A percentile compares a stretch with the other conserved stretches of the same genome.
Conservation (phyloP, 2,329 filamentous ascomycete species). For the Trematosphaeria pertusa region DNA sequence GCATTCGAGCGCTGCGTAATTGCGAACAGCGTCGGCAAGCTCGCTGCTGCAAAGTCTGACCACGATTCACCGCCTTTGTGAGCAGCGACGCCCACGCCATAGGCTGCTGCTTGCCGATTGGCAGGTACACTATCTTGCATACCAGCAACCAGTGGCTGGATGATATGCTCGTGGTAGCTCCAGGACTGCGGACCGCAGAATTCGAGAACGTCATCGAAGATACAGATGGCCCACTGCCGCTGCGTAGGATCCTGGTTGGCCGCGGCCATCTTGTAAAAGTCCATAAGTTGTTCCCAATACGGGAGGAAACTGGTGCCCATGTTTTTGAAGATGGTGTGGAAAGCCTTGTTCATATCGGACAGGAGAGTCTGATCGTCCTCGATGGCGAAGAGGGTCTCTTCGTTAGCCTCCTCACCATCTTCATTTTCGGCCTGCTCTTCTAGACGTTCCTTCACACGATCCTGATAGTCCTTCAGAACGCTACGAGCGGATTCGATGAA, state of each 20-base stretch:
- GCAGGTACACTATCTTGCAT: slow-evolving; percentile 86
- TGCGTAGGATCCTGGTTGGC: slow-evolving; percentile 84
- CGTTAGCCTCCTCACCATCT: slow-evolving; percentile 87
- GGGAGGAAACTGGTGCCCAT: slow-evolving; percentile 84
- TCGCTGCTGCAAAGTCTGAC: slow-evolving; percentile 84
- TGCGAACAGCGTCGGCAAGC: slow-evolving; percentile 83
- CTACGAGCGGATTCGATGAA: slow-evolving; percentile 89
- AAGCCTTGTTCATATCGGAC: slow-evolving; percentile 99
- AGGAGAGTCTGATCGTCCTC: slow-evolving; percentile 97
- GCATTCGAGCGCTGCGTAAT: slow-evolving; percentile 82
- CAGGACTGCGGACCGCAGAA: slow-evolving; percentile 92
- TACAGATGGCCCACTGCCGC: slow-evolving; percentile 98
- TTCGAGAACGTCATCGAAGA: slow-evolving; percentile 97
- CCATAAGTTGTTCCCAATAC: slow-evolving; percentile 84
- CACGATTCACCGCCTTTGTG: slow-evolving; percentile 88
- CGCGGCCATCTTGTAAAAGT: slow-evolving; percentile 86
- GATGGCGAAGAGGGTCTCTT: slow-evolving; percentile 87
- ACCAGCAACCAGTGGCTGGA: slow-evolving; percentile 83
- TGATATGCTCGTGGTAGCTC: slow-evolving; percentile 84
- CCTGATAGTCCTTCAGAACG: slow-evolving; percentile 90
- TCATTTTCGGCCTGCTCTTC: slow-evolving; percentile 85
- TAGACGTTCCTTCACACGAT: slow-evolving; percentile 80
- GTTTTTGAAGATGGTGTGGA: slow-evolving; percentile 98
- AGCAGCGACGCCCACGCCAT: slow-evolving; percentile 93
- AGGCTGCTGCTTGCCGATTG: slow-evolving; percentile 93